Base-by-base conservation (phyloP, 306 rosid genomes). In the Corylus heterophylla region DNA sequence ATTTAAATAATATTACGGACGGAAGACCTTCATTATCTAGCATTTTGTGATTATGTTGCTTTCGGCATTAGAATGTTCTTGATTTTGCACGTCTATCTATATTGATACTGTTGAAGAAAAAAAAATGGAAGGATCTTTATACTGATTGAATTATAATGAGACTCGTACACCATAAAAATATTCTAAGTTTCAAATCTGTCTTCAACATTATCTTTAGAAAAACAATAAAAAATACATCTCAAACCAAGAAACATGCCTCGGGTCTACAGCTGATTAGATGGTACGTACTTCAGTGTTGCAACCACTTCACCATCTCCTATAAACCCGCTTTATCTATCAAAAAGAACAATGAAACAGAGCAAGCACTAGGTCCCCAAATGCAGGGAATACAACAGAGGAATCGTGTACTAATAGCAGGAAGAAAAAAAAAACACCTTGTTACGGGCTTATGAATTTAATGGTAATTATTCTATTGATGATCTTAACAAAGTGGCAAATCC, bases 401-500 rank as follows among this genome's bases (percentile, higher is more conserved):
- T 69, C 55, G 45, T 6, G 45, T 5, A 42, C 45, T 42, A 42
- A 0, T 42, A 6, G n/a, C 62, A 67, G 3, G 12, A 79, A 83
- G 81, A 83, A 78, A 31, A 4, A 39, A 42, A 42, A 5, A 22
- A 22, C 25, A 5, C 80, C 78, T 71, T 50, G 72, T 81, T 66
- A 74, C 25, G 80, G 54, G 84, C 13, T 50, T 6, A 50, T 49
- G 74, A 81, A 68, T 48, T 35, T 13, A 17, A 22, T 13, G 17
- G 51, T 18, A 4, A 27, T 47, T 42, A 27, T 52, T 22, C 18
- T 64, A 12, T 48, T 2, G 58, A 78, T 17, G 49, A 20, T 68
- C 76, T 82, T 90, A 95, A 73, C 99, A 95, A 4, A 86, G 71
- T 48, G 97, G 99, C 4, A 91, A 82, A 71, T 95, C 99, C 42